A percentile compares a stretch with the other conserved stretches of the same genome.
These are phyloP conservation scores for Veloboletus limbatus DNA, from an alignment of 1,284 basidiomycete genomes.

Conservation along the genomic window DNA sequence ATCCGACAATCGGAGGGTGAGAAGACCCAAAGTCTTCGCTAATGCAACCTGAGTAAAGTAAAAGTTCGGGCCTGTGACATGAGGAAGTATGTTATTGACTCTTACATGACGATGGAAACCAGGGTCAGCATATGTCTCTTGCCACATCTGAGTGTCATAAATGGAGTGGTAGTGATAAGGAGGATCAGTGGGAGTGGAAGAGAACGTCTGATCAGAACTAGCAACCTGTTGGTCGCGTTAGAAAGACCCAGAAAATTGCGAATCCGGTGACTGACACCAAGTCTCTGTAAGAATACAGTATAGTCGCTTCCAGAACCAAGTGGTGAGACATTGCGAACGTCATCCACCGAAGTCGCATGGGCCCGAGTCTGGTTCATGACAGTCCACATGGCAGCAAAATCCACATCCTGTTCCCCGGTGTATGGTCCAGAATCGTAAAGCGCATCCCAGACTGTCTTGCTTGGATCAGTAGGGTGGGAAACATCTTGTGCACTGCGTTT, in stretches of 20 bases:
- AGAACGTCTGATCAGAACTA: conserved; percentile 40
- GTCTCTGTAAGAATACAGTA: conserved; percentile 74
- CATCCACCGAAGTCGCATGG: conserved; percentile 25
- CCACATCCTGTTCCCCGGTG: conserved; percentile 34
- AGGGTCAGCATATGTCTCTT: conserved; percentile 74
- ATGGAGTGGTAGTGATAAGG: conserved; percentile 83
- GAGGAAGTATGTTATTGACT: conserved; percentile 2
- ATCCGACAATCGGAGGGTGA: conserved; percentile 61
- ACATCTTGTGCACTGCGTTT: conserved; percentile 64
- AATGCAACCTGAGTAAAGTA: conserved; percentile 48
- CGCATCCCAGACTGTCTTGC: conserved; percentile 67
- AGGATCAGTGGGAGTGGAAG: conserved; percentile 47
- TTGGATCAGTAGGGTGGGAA: conserved; percentile 57
- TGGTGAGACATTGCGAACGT: conserved; percentile 30
- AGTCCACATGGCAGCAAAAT: conserved; percentile 31
- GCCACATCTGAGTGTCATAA: conserved; percentile 77
- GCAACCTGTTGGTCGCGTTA: conserved; percentile 42
- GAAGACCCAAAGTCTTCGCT: conserved; percentile 60
- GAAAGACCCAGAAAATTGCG: conserved; percentile 2
- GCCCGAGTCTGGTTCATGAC: conserved; percentile 22
- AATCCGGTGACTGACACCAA: conserved; percentile 40
- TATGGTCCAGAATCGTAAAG: conserved; percentile 54
- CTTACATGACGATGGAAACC: conserved; percentile 70
- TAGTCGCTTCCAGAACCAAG: conserved; percentile 68
- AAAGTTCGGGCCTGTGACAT: neutral